Base-by-base conservation (phyloP, 2,329 filamentous ascomycete species). In the Macrophomina pseudophaseolina region DNA sequence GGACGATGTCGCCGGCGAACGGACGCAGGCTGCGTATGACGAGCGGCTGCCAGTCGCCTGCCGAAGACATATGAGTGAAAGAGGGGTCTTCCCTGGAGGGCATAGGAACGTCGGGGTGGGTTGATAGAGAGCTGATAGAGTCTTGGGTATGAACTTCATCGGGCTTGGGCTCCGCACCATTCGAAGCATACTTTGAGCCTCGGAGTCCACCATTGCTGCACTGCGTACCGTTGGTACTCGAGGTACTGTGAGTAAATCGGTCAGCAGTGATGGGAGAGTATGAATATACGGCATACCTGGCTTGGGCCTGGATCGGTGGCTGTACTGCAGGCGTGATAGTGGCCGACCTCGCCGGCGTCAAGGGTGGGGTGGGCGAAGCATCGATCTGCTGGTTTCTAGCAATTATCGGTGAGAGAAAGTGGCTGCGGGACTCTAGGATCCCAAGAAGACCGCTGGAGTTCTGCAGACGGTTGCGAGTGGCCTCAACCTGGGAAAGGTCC, bases 41-140 rank as follows among this genome's bases (percentile, higher is more conserved):
- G 48, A 73, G 67, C 0, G 81, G 81, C 54, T 72, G 72, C 80
- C 80, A 82, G 9, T 49, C 18, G n/a, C 53, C 35, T 0, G 49
- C 28, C 1, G 28, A 46, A 14, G 49, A 48, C 52, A 68, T 58
- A 38, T 49, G 18, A 23, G 33, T 63, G 28, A 58, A 52, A 40
- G 64, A 69, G 2, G 72, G 66, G 30, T 69, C 56, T n/a, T 74
- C 69, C n/a, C 71, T 53, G 4, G 68, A 63, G 1, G 65, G 59
- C 9, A 64, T n/a, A 3, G 68, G 44, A 11, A 63, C 35, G 14
- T 69, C 53, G 12, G 69, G 49, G 5, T 66, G 44, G 6, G 30
- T 12, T 2, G 32, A 12, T 5, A 18, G 35, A 2, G 30, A n/a
- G 38, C 28, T n/a, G 23, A 23, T 23, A 9, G 32, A 8, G 9